phyloP scores from a whole-genome alignment of 495 filamentous ascomycete species.

The Daldinia childiae region DNA sequence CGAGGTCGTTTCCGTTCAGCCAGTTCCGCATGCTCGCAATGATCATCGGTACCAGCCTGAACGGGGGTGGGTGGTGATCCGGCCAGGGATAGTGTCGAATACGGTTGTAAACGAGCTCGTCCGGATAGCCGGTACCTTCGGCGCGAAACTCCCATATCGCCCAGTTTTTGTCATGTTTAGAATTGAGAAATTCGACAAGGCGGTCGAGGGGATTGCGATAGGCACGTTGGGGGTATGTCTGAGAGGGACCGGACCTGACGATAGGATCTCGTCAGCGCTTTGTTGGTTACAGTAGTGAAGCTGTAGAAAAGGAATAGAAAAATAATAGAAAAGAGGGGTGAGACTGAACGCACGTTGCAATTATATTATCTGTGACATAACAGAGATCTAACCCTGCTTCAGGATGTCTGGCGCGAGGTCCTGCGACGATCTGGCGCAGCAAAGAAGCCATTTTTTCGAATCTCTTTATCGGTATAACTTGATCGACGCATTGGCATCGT shows the following conservation, averaged over 20 bases:
- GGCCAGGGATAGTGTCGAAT: conserved; percentile 95
- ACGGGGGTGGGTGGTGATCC: conserved; percentile 96
- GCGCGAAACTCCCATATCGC: conserved; percentile 97
- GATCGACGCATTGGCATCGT: conserved; percentile 10
- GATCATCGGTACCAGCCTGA: conserved; percentile 85
- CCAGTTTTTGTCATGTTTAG: conserved; percentile 83
- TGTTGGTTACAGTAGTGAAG: background rate
- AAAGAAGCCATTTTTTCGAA: conserved; percentile 59
- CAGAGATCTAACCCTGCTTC: conserved; percentile 93
- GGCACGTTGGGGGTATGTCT: conserved; percentile 85
- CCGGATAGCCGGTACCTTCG: conserved; percentile 94
- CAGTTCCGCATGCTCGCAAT: conserved; percentile 90
- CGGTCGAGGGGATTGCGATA: conserved; percentile 92
- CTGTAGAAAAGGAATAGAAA: background rate
- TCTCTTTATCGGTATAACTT: background rate
- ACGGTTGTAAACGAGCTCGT: conserved; percentile 82
- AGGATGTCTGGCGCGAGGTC: conserved; percentile 81
- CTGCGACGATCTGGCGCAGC: conserved; percentile 69
- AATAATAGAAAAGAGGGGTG: background rate
- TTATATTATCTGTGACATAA: conserved; percentile 86
- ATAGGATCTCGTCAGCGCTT: conserved; percentile 16
- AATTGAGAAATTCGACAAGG: conserved; percentile 85
- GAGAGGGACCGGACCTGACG: conserved; percentile 79
- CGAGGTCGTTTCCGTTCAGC: conserved; percentile 66
- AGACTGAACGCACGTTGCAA: conserved; percentile 64